phyloP scores from a whole-genome alignment of 441 rosid species.

The Metrosideros polymorpha region DNA sequence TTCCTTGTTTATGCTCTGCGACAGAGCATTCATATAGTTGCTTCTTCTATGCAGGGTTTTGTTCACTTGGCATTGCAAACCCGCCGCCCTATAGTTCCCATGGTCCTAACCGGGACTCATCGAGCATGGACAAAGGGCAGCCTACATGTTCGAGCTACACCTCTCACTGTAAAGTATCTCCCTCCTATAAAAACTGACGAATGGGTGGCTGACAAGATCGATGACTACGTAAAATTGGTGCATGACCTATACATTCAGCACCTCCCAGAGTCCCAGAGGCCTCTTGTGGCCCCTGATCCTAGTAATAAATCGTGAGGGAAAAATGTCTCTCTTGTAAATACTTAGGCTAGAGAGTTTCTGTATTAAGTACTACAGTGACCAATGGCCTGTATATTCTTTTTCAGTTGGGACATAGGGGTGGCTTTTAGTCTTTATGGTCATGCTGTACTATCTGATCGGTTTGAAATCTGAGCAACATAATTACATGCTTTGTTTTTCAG shows the following conservation, averaged over 20 bases:
- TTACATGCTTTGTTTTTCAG: neutral
- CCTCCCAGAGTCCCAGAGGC: conserved; percentile 40
- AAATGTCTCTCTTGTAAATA: neutral
- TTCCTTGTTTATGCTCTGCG: neutral
- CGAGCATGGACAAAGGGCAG: conserved; percentile 53
- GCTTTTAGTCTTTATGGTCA: neutral
- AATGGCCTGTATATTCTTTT: neutral
- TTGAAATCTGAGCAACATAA: neutral
- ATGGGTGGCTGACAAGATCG: conserved; percentile 32
- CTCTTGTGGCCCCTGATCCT: conserved; percentile 3
- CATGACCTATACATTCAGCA: conserved; percentile 24
- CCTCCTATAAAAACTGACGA: conserved; percentile 31
- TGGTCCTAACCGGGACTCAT: conserved; percentile 42
- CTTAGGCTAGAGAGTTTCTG: neutral
- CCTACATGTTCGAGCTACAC: conserved; percentile 35
- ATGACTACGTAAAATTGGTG: conserved; percentile 24
- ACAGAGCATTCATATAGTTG: neutral
- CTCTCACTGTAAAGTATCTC: conserved; percentile 37
- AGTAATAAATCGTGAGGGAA: neutral
- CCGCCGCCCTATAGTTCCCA: conserved; percentile 38
- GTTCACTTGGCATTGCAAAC: conserved; percentile 48
- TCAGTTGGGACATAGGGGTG: neutral
- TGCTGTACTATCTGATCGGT: neutral
- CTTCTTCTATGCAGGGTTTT: conserved; percentile 34
- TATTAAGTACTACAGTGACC: neutral